Evolutionary conservation across 2,329 filamentous ascomycete species (phyloP), one percentile per base, ranked within the genome.

Genomic region (Cordyceps cateniannulata): DNA sequence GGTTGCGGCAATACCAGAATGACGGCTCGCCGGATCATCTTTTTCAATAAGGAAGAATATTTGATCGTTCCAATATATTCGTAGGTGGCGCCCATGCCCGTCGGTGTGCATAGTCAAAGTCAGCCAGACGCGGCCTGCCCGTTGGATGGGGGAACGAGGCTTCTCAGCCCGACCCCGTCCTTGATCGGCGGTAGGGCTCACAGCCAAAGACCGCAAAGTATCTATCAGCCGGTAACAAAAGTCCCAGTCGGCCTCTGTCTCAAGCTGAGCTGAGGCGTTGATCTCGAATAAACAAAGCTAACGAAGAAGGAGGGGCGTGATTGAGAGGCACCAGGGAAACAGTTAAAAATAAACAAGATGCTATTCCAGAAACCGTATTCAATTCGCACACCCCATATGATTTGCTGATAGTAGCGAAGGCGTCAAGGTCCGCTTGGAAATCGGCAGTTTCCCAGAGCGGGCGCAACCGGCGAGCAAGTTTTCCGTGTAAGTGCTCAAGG

Each of bases 281-380:
- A n/a, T n/a, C n/a, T n/a, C n/a, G n/a, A n/a, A n/a, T n/a, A n/a
- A n/a, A n/a, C n/a, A n/a, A n/a, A n/a, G n/a, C n/a, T n/a, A n/a
- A n/a, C n/a, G n/a, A n/a, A n/a, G n/a, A n/a, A n/a, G n/a, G n/a
- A n/a, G n/a, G n/a, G n/a, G n/a, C n/a, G 22, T 54, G 35, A 14
- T 44, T 42, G 38, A 47, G 10, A 2, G 53, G 18, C 40, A 47
- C n/a, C 12, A 22, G 27, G 42, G 44, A n/a, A 18, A 47, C 25
- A 8, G 27, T 5, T 29, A 29, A 29, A 29, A 29, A 29, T 24
- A 9, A 16, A 32, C 45, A 56, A 40, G 27, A 47, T 47, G 25
- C 53, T 56, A 56, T 56, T 47, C 53, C 53, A 24, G 45, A 56
- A 56, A 25, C 18, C 53, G 53, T 56, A 56, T 56, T 8, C 53